Evolutionary conservation across 1,284 basidiomycete species (phyloP), one percentile per base, ranked within the genome.

Genomic region (Tilletia setariae): DNA sequence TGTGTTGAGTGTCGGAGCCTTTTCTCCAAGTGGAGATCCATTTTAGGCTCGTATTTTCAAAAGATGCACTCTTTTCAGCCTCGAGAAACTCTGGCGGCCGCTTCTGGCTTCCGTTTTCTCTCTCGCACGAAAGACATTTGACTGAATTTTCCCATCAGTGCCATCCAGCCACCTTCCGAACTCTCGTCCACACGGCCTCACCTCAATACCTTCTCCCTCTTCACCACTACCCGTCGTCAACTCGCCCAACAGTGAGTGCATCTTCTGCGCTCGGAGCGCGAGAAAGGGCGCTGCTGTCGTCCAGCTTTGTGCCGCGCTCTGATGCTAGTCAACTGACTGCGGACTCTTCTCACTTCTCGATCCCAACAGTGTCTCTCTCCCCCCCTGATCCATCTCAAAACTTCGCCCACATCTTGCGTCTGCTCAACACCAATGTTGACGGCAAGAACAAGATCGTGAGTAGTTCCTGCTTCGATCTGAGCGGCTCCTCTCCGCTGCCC

Each of bases 391-490:
- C 79, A 67, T 82, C 80, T 72, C 78, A 80, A 76, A 76, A 81
- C 73, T 82, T 82, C 70, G 78, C 79, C 68, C 80, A 81, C 78
- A 82, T 82, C 70, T 72, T 82, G 75, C 80, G 96, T 92, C 89
- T 99, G 69, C 89, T 99, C 83, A 98, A 98, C 89, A 98, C 96
- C 84, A 98, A 99, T 86, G 96, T 99, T 81, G 94, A 98, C 86
- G 96, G 95, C 77, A 94, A 94, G 86, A 90, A 94, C 83, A 98
- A 98, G 88, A 91, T 98, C 71, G 56, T 61, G 56, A 25, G 56
- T 44, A 9, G 43, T 19, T 19, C 85, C 94, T 94, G 93, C 96
- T 92, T 85, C 85, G 11, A 44, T 44, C 43, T 44, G 43, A 19
- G 43, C 43, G n/a, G n/a, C n/a, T n/a, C n/a, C n/a, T n/a, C n/a